Conservation (phyloP, 352 stramenopile genomes). For the Elongisporangium anandrum region DNA sequence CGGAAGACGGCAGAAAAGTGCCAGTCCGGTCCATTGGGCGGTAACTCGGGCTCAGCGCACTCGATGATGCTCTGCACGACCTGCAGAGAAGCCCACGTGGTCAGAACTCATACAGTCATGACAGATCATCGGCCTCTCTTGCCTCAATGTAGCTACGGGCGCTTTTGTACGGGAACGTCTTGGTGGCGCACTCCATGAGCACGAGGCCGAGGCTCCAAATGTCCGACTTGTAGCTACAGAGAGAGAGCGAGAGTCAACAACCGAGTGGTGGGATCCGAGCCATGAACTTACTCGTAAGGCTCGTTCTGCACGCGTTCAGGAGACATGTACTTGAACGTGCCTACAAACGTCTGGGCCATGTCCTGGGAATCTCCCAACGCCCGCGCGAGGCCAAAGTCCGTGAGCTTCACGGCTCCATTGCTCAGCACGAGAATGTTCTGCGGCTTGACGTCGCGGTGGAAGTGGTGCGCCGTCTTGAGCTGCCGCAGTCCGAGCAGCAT, state of each 20-base stretch:
- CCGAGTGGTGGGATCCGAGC: background rate
- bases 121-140: conserved; percentile 1
- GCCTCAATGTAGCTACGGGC: conserved; percentile 69
- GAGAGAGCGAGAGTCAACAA: conserved; percentile 3
- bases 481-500: conserved; percentile 54
- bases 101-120: background rate
- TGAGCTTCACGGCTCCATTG: conserved; percentile 76
- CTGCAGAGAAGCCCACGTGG: conserved; percentile 19
- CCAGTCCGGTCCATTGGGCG: conserved; percentile 16
- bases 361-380: conserved; percentile 62
- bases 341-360: conserved; percentile 87
- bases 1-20: conserved; percentile 51
- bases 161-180: conserved; percentile 45
- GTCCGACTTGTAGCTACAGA: conserved; percentile 66
- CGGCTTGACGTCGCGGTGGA: conserved; percentile 93
- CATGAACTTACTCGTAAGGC: conserved; percentile 51
- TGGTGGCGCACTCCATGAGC: conserved; percentile 64
- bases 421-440: conserved; percentile 90
- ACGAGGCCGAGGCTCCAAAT: conserved; percentile 77
- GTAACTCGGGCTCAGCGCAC: conserved; percentile 38
- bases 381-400: conserved; percentile 69
- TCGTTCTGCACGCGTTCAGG: conserved; percentile 88
- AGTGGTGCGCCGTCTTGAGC: conserved; percentile 66
- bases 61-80: conserved; percentile 78
- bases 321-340: conserved; percentile 92